Evolutionary conservation across 2,329 filamentous ascomycete species (phyloP), one percentile per base, ranked within the genome.

Genomic region (Aspergillus thermomutatus): DNA sequence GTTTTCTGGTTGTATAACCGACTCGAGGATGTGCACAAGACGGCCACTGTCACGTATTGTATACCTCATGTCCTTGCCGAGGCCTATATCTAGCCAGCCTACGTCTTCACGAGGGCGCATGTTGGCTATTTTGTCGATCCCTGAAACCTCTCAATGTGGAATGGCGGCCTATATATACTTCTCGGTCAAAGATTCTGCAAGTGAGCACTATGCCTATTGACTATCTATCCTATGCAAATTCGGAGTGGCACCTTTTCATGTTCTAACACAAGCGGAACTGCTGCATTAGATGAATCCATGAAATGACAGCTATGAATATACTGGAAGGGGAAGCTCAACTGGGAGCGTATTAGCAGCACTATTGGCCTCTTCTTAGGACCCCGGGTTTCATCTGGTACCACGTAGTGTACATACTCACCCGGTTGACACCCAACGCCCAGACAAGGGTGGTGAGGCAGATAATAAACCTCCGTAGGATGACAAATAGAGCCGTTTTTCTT

Each of bases 11-110:
- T 43, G 9, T 8, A 40, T 25, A 8, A 55, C 37, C 21, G 21
- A 34, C 37, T 48, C 31, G 7, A 51, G 4, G n/a, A 50, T 25
- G 7, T 40, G 40, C 26, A 4, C 4, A 19, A 55, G 43, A 21
- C 47, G 48, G 48, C 53, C 53, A 25, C 51, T 11, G 11, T 55
- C 40, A 19, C 27, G 40, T 26, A 55, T 14, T n/a, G 47, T 34
- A 40, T 47, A 51, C 23, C 25, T 50, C 10, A 31, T 21, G 3
- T 46, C 11, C 14, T 50, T 27, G 21, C 48, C 23, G 2, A 47
- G 43, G n/a, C 34, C 46, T 23, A 55, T 27, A 46, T 55, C 53
- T 19, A 55, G 48, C 53, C 48, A 55, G 40, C 48, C 50, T 19
- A 27, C 28, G n/a, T 55, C 48, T 37, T 21, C 28, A 46, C 27